Evolutionary conservation across 306 rosid genomes (phyloP).

Genomic region (Betula pendula): DNA sequence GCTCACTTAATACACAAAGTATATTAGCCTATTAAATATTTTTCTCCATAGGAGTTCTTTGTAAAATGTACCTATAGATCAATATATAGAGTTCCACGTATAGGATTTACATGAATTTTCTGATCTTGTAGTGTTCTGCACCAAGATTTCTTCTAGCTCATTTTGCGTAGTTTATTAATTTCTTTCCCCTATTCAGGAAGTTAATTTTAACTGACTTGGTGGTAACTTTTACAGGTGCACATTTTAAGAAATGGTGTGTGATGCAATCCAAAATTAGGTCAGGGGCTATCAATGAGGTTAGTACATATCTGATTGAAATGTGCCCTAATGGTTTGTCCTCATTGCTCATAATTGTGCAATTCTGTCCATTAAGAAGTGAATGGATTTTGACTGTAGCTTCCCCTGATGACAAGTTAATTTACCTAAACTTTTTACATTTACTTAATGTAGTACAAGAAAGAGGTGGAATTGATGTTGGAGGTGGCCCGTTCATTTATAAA

Average conservation of each 20-base stretch:
- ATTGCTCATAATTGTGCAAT: neutral
- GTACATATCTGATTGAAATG: constrained; percentile 28
- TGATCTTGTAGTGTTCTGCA: neutral
- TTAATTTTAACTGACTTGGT: constrained; percentile 26
- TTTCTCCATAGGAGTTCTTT: neutral
- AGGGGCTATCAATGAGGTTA: constrained; percentile 88
- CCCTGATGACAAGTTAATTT: constrained; percentile 16
- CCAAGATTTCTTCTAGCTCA: neutral
- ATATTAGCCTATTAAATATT: neutral
- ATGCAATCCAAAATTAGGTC: constrained; percentile 95
- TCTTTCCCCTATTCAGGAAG: neutral
- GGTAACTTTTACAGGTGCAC: constrained; percentile 64
- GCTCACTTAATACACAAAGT: neutral
- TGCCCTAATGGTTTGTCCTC: neutral
- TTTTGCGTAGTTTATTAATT: neutral
- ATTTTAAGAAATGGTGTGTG: constrained; percentile 97
- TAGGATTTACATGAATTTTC: neutral
- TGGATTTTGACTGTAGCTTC: neutral
- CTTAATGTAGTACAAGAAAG: constrained; percentile 84
- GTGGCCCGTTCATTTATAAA: constrained; percentile 62
- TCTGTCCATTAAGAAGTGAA: neutral
- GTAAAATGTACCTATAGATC: neutral
- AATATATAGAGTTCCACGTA: neutral
- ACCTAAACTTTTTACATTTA: constrained; percentile 4
- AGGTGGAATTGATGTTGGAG: constrained; percentile 73